These are phyloP conservation scores for Bipolaris sorokiniana DNA, from an alignment of 2,329 filamentous ascomycete genomes.

Conservation along the genomic window DNA sequence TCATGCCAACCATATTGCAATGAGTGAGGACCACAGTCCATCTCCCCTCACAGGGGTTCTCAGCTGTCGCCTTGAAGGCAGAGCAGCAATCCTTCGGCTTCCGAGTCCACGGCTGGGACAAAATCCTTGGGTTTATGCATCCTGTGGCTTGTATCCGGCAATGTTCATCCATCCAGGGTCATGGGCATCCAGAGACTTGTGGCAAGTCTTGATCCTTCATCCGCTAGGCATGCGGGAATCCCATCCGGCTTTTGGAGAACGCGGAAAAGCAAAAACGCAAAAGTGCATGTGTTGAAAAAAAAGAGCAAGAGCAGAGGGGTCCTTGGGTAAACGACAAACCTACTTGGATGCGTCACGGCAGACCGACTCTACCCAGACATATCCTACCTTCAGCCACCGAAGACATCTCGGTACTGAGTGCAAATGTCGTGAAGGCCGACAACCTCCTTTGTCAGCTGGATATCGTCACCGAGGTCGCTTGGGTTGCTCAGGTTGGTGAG, in stretches of 20 bases:
- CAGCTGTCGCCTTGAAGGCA: slow-evolving; percentile 26
- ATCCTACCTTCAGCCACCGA: slow-evolving; percentile 41
- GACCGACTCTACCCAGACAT: slow-evolving; percentile 24
- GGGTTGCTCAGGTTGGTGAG: slow-evolving; percentile 41
- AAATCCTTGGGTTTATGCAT: slow-evolving; percentile 23
- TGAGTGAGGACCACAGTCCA: slow-evolving; percentile 32
- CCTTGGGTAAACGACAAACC: slow-evolving; percentile 40
- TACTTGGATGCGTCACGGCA: slow-evolving; percentile 25
- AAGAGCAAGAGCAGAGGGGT: slow-evolving; percentile 21
- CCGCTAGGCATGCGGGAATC: slow-evolving; percentile 32
- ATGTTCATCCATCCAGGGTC: slow-evolving; percentile 19
- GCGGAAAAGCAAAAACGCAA: slow-evolving; percentile 34
- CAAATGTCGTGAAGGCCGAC: slow-evolving; percentile 45
- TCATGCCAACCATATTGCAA: slow-evolving; percentile 36
- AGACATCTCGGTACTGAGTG: slow-evolving; percentile 39
- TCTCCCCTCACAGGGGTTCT: slow-evolving; percentile 21
- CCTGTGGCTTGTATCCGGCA: slow-evolving; percentile 24
- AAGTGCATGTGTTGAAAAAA: slow-evolving; percentile 26
- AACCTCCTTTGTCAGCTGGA: slow-evolving; percentile 46
- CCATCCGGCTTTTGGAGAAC: slow-evolving; percentile 29
- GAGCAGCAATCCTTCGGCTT: slow-evolving; percentile 26
- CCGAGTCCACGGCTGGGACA: slow-evolving; percentile 36
- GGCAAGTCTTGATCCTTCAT: slow-evolving; percentile 30
- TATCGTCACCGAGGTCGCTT: slow-evolving; percentile 43
- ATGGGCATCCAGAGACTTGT: slow-evolving; percentile 30